Base-by-base conservation (phyloP, 2,329 filamentous ascomycete genomes). In the Chalara sp. region DNA sequence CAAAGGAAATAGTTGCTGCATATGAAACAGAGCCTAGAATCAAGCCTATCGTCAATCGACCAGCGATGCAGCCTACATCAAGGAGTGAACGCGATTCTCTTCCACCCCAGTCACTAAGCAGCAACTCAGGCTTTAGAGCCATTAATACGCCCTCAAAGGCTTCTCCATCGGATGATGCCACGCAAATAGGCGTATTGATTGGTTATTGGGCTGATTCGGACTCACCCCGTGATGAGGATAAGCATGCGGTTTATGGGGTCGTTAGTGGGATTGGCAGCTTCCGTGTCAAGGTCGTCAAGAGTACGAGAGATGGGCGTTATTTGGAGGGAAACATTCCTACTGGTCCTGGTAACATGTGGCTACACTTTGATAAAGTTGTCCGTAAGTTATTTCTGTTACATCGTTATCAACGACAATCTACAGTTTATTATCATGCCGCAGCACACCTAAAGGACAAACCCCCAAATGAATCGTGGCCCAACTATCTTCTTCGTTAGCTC, bases 201-300 rank as follows among this genome's bases (percentile, higher is more conserved):
- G 81, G 81, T 0, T 76, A 74, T 59, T 85, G 81, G 81, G 72
- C 69, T 48, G 72, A 74, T 10, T 84, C 80, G 0, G 74, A 69
- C 32, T 74, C 77, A 47, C 40, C 61, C 0, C 65, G 73, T 2
- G 61, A 68, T 2, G 66, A 67, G 10, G 73, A 84, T 59, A 78
- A 79, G 48, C 81, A 84, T 58, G 81, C 80, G 0, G 79, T 84
- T 0, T 80, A 78, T 49, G 81, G 81, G 4, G 81, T 84, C 8
- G 65, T 84, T 0, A 79, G 79, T 1, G 74, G 75, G 13, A 82
- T 82, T 50, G 80, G 83, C 56, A 83, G 81, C 74, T 84, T 85
- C 61, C 70, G 81, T 0, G 79, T 83, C 49, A 84, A 84, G 62
- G 70, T 84, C 0, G 74, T 80, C 1, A 71, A 77, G 5, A 73